Base-by-base conservation (phyloP, 352 stramenopile species). In the Pythium brachiatum region DNA sequence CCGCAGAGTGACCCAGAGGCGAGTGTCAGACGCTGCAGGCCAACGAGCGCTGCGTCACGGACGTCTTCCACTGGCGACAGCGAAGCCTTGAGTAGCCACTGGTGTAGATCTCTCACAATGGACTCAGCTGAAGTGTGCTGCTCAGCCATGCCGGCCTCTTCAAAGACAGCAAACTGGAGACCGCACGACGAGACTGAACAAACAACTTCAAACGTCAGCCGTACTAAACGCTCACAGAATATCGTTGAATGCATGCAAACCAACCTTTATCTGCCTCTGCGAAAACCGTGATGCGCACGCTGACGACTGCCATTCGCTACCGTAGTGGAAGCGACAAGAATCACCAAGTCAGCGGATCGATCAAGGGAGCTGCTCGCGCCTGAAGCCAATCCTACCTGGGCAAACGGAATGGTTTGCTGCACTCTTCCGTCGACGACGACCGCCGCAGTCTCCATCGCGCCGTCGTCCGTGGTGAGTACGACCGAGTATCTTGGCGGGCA, bases 1-100 rank as follows among this genome's bases (percentile, higher is more conserved):
- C 82, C 82, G 55, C 86, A 95, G 11, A 96, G 69, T 4, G 87
- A 96, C 13, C 87, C 87, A 12, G 82, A 94, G 27, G 83, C 79
- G 7, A 96, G 74, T 20, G 77, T 70, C 25, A 96, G 31, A 21
- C 72, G 78, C 44, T 92, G 71, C 1, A 94, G 65, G 16, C 77
- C 81, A 53, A 81, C 52, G 8, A 93, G 60, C 0, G 85, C 78
- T 3, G 88, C 71, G 53, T 92, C 79, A 31, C 87, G 80, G 8
- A 93, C 66, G 25, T 77, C 65, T 31, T 66, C 43, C 1, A 69
- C 66, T 3, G 67, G 38, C 11, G 83, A 94, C 7, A 81, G 57
- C 7, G 83, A 79, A 11, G 83, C 83, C 38, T 79, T 54, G 18
- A 89, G 57, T 1, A 95, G 66, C 87, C 87, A 95, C 26, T 76